These are phyloP conservation scores for Suhomyces taliae DNA, from an alignment of 1,139 yeast species.

Conservation along the genomic window DNA sequence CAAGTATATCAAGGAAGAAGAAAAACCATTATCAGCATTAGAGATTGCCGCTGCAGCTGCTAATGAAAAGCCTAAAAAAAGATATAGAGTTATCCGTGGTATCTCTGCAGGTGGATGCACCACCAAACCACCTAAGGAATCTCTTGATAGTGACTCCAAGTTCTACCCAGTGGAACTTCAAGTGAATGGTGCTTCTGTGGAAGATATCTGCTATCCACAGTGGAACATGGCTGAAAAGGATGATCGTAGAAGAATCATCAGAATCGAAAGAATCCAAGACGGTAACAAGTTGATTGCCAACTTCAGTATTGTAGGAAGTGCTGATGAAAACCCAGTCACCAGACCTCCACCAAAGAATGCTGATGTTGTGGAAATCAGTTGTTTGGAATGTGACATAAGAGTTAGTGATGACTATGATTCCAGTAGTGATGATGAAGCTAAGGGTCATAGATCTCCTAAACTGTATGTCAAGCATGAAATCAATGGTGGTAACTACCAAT, in stretches of 20 bases:
- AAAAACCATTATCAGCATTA: conserved; percentile 3
- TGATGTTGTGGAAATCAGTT: conserved; percentile 59
- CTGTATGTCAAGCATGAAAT: conserved; percentile 15
- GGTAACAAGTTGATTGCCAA: conserved; percentile 47
- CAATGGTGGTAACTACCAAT: conserved; percentile 29
- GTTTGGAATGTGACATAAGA: conserved; percentile 47
- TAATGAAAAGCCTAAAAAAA: conserved; percentile 13
- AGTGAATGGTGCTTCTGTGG: conserved; percentile 43
- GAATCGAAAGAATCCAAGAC: conserved; percentile 55
- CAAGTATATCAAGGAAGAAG: conserved; percentile 7
- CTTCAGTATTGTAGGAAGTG: conserved; percentile 54
- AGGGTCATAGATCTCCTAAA: conserved; percentile 1
- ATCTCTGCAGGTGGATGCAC: conserved; percentile 59
- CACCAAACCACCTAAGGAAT: conserved; percentile 54
- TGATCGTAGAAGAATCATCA: conserved; percentile 56
- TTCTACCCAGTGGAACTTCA: conserved; percentile 49
- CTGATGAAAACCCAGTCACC: conserved; percentile 46
- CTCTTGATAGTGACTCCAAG: conserved; percentile 30
- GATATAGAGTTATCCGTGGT: conserved; percentile 54
- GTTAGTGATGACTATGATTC: conserved; percentile 33
- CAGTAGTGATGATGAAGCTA: conserved; percentile 18
- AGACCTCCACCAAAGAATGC: conserved; percentile 38
- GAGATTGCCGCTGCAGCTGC: conserved; percentile 5
- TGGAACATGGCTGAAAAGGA: conserved; percentile 49
- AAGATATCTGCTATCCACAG: conserved; percentile 48